phyloP scores from a whole-genome alignment of 371 early-diverging fungal species.

The Capniomyces stellatus region DNA sequence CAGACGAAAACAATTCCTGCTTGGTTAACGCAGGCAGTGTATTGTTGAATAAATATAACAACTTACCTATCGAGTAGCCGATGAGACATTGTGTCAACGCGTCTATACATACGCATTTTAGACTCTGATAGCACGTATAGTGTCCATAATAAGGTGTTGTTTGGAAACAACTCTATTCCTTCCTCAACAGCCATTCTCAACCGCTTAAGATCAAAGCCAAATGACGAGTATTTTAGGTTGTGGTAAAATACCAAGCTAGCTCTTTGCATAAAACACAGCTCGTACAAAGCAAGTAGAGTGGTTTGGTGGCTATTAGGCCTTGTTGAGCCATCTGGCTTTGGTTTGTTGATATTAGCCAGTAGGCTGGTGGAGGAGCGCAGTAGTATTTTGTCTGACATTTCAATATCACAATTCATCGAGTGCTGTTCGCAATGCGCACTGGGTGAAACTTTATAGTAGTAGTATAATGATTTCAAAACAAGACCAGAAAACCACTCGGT shows the following conservation, averaged over 20 bases:
- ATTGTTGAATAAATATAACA: too few species aligned
- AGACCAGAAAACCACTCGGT: slow-evolving; percentile 4
- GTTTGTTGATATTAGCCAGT: too few species aligned
- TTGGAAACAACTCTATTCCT: background rate
- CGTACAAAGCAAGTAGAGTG: background rate
- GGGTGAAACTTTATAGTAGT: too few species aligned
- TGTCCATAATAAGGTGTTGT: slow-evolving; percentile 1
- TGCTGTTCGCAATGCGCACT: too few species aligned
- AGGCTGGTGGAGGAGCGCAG: too few species aligned
- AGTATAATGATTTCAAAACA: background rate
- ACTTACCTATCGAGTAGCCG: background rate
- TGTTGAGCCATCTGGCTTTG: too few species aligned
- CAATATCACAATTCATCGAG: too few species aligned
- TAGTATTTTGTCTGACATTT: too few species aligned
- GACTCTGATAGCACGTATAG: background rate
- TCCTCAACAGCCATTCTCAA: background rate
- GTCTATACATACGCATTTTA: background rate
- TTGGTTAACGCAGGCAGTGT: too few species aligned
- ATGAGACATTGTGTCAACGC: background rate
- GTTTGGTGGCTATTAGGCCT: too few species aligned
- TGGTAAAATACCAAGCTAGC: background rate
- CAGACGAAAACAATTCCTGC: too few species aligned
- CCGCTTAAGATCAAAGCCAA: background rate
- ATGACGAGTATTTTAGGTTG: background rate
- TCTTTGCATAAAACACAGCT: background rate